A percentile compares a stretch with the other conserved stretches of the same genome.
Conservation (phyloP, 164 flowering plant species). For the Chimonanthus salicifolius region DNA sequence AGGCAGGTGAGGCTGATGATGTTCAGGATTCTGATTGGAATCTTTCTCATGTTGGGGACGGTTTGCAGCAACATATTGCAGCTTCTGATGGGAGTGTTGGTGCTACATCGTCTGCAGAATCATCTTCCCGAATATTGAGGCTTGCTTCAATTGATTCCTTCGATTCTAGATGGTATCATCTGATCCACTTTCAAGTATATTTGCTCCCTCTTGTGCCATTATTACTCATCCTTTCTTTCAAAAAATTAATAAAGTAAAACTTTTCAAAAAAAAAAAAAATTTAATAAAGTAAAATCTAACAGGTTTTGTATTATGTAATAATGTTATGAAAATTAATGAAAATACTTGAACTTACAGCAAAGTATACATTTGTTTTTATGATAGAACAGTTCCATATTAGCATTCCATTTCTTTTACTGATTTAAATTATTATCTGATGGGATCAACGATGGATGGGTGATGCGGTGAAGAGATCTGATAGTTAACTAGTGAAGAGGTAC, state of each 20-base stretch:
- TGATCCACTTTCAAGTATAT: not conserved
- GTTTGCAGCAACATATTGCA: constrained; percentile 23
- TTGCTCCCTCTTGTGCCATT: no score
- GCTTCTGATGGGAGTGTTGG: constrained; percentile 39
- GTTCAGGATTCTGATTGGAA: constrained; percentile 62
- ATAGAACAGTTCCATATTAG: not conserved
- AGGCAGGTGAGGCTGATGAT: constrained; percentile 42
- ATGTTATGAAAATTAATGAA: not conserved
- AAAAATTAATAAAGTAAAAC: no score
- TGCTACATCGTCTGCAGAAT: constrained; percentile 60
- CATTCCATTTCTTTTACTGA: not conserved
- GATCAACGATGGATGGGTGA: not conserved
- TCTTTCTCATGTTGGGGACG: constrained; percentile 74
- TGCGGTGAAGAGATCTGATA: not conserved
- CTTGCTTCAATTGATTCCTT: constrained; percentile 97
- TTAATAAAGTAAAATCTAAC: no score
- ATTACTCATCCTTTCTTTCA: no score
- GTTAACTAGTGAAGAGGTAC: not conserved
- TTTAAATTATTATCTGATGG: not conserved
- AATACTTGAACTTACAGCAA: not conserved
- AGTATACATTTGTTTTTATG: not conserved
- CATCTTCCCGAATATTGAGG: constrained; percentile 54
- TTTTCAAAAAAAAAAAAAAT: no score
- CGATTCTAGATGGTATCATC: constrained; percentile 87
- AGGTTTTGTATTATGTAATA: not conserved